Base-by-base conservation (phyloP, 2,329 filamentous ascomycete genomes). In the Arthroderma sp. region DNA sequence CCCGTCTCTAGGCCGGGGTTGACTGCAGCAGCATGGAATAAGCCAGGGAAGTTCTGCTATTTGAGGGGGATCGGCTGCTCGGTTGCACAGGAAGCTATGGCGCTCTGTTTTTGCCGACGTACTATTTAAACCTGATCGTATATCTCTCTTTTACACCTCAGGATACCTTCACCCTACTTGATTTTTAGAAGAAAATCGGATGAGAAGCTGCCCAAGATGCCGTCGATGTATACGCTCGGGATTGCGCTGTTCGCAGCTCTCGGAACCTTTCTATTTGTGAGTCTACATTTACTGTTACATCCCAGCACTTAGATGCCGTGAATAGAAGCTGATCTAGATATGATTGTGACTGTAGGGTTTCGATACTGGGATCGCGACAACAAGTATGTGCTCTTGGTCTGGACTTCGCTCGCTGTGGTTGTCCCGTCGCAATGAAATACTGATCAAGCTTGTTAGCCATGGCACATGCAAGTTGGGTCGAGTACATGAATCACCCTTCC, bases 311-410 rank as follows among this genome's bases (percentile, higher is more conserved):
- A 29, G 51, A 40, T 31, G 33, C 49, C 28, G 15, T 29, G 39
- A 39, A 43, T 32, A 9, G 15, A 9, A 10, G 6, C 10, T 33
- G 41, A n/a, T 51, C 15, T 22, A 22, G 15, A 22, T 22, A 22
- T 22, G 15, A 22, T 22, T 22, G 15, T 22, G 15, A 22, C 15
- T 22, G 15, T 3, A 74, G 72, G 74, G 74, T 2, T 77, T 77
- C 47, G 75, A 77, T 54, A 77, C 74, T 0, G 74, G 74, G 29
- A 77, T 77, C 45, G 74, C 73, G 4, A 78, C 74, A 8, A 77
- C 74, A 10, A 77, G 68, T 72, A 48, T 59, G 65, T 22, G 15
- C 15, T 22, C 15, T 22, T 22, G 15, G 3, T 22, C 15, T 22
- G 15, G 1, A 22, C 60, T 8, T 32, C 32, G 5, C 9, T 15